Evolutionary conservation across 805 yeast species (phyloP).

Genomic region (Yarrowia bubula): DNA sequence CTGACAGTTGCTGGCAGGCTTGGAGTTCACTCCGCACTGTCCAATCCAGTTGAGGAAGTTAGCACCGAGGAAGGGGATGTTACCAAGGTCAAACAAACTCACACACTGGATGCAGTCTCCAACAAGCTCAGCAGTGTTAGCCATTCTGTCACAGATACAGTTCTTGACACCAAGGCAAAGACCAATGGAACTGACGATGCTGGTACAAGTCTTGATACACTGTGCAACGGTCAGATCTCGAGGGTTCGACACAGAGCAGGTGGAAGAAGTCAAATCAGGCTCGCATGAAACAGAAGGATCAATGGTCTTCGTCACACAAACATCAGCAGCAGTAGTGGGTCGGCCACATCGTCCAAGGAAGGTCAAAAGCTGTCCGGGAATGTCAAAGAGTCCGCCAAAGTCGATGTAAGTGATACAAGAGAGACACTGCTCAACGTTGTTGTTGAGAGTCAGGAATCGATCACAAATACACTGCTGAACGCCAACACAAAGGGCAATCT

Average conservation of each 20-base stretch:
- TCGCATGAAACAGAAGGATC: not conserved
- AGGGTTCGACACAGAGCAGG: not conserved
- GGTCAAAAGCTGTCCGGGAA: not conserved
- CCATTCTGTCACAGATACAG: conserved; percentile 10
- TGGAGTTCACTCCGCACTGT: not conserved
- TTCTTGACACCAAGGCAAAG: not conserved
- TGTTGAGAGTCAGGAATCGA: not conserved
- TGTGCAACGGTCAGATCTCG: not conserved
- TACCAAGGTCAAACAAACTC: not conserved
- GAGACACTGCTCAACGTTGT: not conserved
- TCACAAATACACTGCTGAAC: conserved; percentile 1
- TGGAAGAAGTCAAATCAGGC: conserved; percentile 5
- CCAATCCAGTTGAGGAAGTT: conserved; percentile 15
- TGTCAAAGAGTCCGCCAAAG: not conserved
- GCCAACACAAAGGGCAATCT: conserved; percentile 3
- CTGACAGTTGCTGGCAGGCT: not conserved
- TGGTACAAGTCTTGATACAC: not conserved
- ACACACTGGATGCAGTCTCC: conserved; percentile 15
- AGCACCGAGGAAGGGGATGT: not conserved
- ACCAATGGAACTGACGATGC: not conserved
- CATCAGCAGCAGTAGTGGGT: conserved; percentile 1
- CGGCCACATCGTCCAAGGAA: not conserved
- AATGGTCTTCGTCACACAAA: not conserved
- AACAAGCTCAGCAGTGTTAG: not conserved
- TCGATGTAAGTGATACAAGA: not conserved